Evolutionary conservation across 2,329 filamentous ascomycete genomes (phyloP).

Genomic region (Botrytis elliptica): DNA sequence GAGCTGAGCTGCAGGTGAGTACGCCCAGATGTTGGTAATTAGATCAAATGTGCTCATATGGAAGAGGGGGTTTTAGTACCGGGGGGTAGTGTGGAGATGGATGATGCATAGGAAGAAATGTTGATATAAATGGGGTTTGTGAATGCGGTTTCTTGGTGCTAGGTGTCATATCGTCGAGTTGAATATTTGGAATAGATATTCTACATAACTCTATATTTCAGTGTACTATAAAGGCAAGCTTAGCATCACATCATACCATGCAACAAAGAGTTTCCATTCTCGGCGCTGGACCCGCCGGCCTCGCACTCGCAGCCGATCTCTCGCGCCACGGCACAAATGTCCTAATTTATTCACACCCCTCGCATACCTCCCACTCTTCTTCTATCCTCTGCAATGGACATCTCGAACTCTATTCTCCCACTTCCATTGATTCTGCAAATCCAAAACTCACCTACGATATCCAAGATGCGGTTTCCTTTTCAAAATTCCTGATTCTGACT

Average conservation of each 20-base stretch:
- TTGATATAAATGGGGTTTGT: background rate
- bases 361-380: slow-evolving; percentile 18
- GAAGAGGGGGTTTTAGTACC: background rate
- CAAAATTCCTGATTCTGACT: slow-evolving; percentile 22
- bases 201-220: background rate
- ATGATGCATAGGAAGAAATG: background rate
- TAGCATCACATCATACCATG: background rate
- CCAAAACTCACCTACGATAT: slow-evolving; percentile 20
- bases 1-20: background rate
- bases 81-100: background rate
- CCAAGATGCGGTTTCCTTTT: slow-evolving; percentile 19
- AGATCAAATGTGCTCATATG: background rate
- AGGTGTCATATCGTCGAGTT: background rate
- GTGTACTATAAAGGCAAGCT: background rate
- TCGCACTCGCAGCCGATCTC: slow-evolving; percentile 25
- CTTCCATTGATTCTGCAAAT: slow-evolving; percentile 5
- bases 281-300: slow-evolving; percentile 23
- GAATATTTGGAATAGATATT: background rate
- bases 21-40: background rate
- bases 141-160: background rate
- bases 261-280: slow-evolving; percentile 25
- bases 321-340: slow-evolving; percentile 16
- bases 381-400: slow-evolving; percentile 11
- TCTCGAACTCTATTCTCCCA: slow-evolving; percentile 1
- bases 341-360: slow-evolving; percentile 24